Base-by-base conservation (phyloP, 176 grass and related monocot genomes). In the Phoenix dactylifera region DNA sequence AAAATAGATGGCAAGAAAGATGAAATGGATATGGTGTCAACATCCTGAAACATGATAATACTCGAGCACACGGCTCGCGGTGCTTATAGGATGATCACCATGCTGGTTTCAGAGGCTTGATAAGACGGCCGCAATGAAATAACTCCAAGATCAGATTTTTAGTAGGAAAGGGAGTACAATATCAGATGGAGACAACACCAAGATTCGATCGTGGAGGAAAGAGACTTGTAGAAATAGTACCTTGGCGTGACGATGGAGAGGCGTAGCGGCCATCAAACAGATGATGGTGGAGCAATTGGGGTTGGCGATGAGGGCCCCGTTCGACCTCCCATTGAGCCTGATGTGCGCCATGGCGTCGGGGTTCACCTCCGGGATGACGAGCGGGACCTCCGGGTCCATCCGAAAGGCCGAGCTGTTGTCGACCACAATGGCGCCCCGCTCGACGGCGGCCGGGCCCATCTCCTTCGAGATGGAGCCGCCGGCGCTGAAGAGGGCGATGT, bases 211-310 rank as follows among this genome's bases (percentile, higher is more conserved):
- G 66, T 12, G 17, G 19, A 26, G 22, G 24, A 9, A 9, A 35
- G 32, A 9, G 7, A 35, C 32, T 10, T 1, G 5, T 35, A 71
- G 71, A 68, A 12, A 52, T 22, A 39, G 20, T 57, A 88, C 93
- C 93, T 86, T 98, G 9, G 84, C 87, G 49, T 81, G 73, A 51
- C 76, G 87, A 79, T 98, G 93, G 30, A 98, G 84, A 22, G 93
- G 93, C 52, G 93, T 98, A 35, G 77, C 93, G 57, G 84, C 93
- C 93, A 98, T 83, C 30, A 92, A 80, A 71, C 93, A 98, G 22
- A 92, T 98, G 70, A 98, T 98, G 56, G 93, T 98, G 0, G 93
- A 98, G 6, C 93, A 98, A 69, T 98, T 98, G 9, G 93, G 93
- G 30, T 92, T 98, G 0, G 93, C 93, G 18, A 98, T 80, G 35